phyloP scores from a whole-genome alignment of 75 land plant genomes.

The Cunninghamia lanceolata region DNA sequence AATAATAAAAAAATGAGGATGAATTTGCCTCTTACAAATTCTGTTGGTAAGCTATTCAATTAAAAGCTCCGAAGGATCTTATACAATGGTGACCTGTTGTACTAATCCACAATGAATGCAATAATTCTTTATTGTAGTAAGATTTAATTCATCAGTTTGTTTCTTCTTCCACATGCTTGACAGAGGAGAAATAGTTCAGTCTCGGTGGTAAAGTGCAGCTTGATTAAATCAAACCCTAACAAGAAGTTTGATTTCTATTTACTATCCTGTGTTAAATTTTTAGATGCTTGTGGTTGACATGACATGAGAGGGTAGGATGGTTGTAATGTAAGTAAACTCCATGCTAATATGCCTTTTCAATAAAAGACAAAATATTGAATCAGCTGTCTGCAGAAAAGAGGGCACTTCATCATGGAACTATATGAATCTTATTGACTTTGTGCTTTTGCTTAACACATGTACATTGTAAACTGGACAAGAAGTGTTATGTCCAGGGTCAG shows the following conservation, averaged over 20 bases:
- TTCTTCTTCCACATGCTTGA: not conserved
- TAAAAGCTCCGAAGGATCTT: not conserved
- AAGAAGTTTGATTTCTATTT: not conserved
- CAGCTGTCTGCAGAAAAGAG: not conserved
- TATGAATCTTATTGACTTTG: not conserved
- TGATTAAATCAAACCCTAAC: not conserved
- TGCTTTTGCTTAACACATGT: not conserved
- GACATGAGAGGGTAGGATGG: not conserved
- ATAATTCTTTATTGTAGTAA: not conserved
- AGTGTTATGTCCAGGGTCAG: not conserved
- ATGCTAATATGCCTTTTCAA: not conserved
- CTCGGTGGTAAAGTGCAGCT: not conserved
- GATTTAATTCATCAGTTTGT: not conserved
- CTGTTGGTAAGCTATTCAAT: not conserved
- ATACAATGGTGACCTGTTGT: not conserved
- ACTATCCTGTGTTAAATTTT: too few species aligned
- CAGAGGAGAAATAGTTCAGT: not conserved
- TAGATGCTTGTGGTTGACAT: not conserved
- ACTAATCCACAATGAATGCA: not conserved
- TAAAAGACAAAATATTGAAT: not conserved
- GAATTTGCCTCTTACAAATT: not conserved
- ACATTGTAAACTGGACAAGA: not conserved
- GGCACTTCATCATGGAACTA: not conserved
- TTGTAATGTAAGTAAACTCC: too few species aligned
- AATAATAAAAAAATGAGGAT: not conserved